phyloP scores from a whole-genome alignment of 345 rosid species.

The Gossypium thurberi region DNA sequence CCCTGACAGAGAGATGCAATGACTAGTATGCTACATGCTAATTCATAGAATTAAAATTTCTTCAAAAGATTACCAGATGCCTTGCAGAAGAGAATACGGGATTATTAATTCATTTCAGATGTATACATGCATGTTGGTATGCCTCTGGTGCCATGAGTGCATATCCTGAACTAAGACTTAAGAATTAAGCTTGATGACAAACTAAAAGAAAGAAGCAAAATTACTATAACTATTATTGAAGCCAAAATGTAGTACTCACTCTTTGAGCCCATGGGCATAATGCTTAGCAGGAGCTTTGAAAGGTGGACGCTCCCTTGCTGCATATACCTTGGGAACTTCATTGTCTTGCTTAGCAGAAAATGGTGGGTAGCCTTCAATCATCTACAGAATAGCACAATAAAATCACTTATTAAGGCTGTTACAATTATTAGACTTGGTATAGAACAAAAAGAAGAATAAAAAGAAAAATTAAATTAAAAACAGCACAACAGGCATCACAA shows the following conservation, averaged over 20 bases:
- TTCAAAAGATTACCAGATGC: background rate
- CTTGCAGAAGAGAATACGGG: background rate
- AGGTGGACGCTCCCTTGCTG: constrained; percentile 44
- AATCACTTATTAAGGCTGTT: constrained; percentile 11
- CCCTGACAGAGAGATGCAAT: background rate
- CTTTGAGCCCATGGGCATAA: constrained; percentile 78
- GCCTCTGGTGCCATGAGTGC: background rate
- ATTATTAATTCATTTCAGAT: no score
- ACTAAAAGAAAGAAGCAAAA: background rate
- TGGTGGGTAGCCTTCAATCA: constrained; percentile 84
- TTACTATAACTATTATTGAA: background rate
- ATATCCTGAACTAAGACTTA: background rate
- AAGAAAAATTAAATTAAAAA: background rate
- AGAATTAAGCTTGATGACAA: background rate
- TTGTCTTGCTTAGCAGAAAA: constrained; percentile 57
- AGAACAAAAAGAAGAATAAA: background rate
- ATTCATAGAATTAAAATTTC: background rate
- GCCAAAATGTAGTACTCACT: constrained; percentile 38
- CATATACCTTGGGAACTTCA: constrained; percentile 58
- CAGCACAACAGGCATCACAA: background rate
- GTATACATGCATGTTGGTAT: background rate
- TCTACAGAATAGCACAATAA: constrained; percentile 30
- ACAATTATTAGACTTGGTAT: background rate
- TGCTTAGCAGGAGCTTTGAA: constrained; percentile 69
- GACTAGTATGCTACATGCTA: background rate